Evolutionary conservation across 768 basidiomycete species (phyloP).

Genomic region (Kwoniella sp.): DNA sequence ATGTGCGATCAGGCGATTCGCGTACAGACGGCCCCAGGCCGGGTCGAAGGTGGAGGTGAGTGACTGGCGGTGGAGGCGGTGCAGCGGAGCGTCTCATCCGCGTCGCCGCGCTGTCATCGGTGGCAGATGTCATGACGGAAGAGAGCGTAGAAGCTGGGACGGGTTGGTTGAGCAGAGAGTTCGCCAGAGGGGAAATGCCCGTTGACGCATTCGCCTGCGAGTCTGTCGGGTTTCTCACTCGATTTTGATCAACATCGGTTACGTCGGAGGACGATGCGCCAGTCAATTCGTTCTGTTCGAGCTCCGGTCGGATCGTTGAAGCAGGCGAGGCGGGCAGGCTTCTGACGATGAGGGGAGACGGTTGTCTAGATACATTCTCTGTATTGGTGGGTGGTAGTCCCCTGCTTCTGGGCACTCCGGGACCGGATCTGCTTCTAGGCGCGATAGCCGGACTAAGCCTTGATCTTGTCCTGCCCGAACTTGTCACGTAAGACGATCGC

Average conservation of each 20-base stretch:
- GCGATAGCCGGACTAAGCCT: not conserved
- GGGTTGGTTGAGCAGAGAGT: slow-evolving; percentile 9
- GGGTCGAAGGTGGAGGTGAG: not conserved
- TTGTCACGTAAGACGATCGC: too few species aligned
- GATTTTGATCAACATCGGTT: too few species aligned
- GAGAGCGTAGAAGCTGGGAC: not conserved
- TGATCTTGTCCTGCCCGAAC: not conserved
- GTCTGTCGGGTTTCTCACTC: too few species aligned
- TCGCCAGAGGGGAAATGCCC: not conserved
- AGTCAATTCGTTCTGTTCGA: too few species aligned
- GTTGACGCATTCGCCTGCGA: too few species aligned
- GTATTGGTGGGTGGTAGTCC: slow-evolving; percentile 24
- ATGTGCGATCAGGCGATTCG: not conserved
- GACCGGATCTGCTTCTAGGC: not conserved
- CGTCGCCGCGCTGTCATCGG: not conserved
- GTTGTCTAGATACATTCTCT: slow-evolving; percentile 5
- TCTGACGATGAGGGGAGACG: slow-evolving; percentile 21
- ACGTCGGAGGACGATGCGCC: too few species aligned
- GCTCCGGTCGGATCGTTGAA: slow-evolving; percentile 3
- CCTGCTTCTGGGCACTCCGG: slow-evolving; percentile 7
- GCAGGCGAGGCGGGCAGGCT: slow-evolving; percentile 11
- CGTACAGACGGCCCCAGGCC: not conserved
- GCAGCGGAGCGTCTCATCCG: not conserved
- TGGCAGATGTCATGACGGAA: too few species aligned
- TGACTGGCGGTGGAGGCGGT: not conserved